phyloP scores from a whole-genome alignment of 1,284 basidiomycete species.

The Papiliotrema nemorosa region DNA sequence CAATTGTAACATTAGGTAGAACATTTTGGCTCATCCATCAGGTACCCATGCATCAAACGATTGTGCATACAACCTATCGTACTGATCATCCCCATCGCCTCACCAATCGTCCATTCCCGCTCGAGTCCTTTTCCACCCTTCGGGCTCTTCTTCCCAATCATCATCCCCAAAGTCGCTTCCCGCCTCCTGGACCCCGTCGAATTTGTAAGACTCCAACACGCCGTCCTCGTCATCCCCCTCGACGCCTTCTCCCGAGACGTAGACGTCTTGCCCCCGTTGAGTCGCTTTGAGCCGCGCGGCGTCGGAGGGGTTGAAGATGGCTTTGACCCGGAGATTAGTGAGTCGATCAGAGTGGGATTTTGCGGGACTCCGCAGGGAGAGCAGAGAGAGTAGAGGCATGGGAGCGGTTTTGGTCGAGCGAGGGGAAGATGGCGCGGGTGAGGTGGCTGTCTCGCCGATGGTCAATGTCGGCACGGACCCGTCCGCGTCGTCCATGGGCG shows the following conservation, averaged over 20 bases:
- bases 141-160: constrained; percentile 34
- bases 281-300: constrained; percentile 25
- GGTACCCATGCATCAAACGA: too few species aligned
- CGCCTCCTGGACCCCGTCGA: neutral
- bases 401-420: constrained; percentile 6
- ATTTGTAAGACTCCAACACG: constrained; percentile 9
- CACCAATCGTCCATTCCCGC: constrained; percentile 18
- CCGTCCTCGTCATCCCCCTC: constrained; percentile 12
- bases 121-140: constrained; percentile 31
- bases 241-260: constrained; percentile 18
- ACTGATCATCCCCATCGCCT: too few species aligned
- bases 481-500: neutral
- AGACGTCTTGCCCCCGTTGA: constrained; percentile 36
- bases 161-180: constrained; percentile 24
- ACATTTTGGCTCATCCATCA: too few species aligned
- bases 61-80: too few species aligned
- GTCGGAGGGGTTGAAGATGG: constrained; percentile 35
- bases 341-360: constrained; percentile 5
- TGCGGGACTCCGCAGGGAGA: constrained; percentile 25
- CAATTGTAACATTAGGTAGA: too few species aligned
- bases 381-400: constrained; percentile 17
- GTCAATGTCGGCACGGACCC: constrained; percentile 1
- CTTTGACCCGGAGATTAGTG: constrained; percentile 32
- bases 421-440: constrained; percentile 6
- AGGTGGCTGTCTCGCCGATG: constrained; percentile 6